phyloP scores from a whole-genome alignment of 2,329 filamentous ascomycete genomes.

The Drechslerella coelobrocha region DNA sequence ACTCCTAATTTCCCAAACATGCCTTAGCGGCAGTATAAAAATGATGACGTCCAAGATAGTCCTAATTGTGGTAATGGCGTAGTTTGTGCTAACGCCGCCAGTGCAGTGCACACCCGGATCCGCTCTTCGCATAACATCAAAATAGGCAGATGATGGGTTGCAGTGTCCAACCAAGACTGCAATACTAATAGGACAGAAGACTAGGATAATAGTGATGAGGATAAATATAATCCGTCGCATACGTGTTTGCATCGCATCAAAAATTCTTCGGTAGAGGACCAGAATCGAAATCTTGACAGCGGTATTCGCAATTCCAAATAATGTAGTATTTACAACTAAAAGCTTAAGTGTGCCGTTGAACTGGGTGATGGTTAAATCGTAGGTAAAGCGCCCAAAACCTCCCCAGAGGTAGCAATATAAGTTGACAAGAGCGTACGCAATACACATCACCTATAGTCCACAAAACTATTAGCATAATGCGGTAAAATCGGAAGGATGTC shows the following conservation, averaged over 20 bases:
- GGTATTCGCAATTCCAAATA: constrained; percentile 39
- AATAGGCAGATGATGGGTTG: constrained; percentile 30
- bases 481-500: not conserved
- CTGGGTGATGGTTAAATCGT: constrained; percentile 33
- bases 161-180: constrained; percentile 15
- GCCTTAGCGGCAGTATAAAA: constrained; percentile 36
- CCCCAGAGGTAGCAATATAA: constrained; percentile 38
- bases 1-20: constrained; percentile 47
- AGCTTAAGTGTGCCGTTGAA: constrained; percentile 30
- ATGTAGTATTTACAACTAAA: constrained; percentile 36
- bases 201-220: constrained; percentile 30
- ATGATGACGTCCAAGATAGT: constrained; percentile 31
- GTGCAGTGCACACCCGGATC: constrained; percentile 31
- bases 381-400: constrained; percentile 40
- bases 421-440: constrained; percentile 26
- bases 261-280: constrained; percentile 41
- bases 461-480: not conserved
- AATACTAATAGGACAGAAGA: constrained; percentile 38
- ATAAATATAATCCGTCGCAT: constrained; percentile 37
- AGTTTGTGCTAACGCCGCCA: constrained; percentile 15
- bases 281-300: constrained; percentile 45
- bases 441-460: constrained; percentile 25
- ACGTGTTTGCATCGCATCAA: constrained; percentile 42
- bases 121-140: constrained; percentile 18
- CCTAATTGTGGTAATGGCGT: constrained; percentile 22